Base-by-base conservation (phyloP, 2,329 filamentous ascomycete genomes). In the Aureobasidium subglaciale region DNA sequence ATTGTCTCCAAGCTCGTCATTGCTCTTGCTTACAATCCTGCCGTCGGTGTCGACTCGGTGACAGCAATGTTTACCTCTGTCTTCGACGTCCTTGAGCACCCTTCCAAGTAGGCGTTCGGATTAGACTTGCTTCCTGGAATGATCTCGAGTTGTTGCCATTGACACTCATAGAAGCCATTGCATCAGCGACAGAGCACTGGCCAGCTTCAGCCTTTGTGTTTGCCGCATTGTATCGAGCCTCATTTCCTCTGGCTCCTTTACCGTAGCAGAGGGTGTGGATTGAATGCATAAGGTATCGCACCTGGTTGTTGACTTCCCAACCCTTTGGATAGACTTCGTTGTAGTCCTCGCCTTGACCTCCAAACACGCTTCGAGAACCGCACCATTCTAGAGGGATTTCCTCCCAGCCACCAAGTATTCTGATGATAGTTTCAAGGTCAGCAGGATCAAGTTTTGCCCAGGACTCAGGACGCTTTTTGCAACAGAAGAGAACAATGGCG, bases 361-460 rank as follows among this genome's bases (percentile, higher is more conserved):
- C 24, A 11, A 49, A 49, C 2, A 49, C 20, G 27, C 30, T 37
- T 30, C 32, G 45, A 5, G 45, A 49, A 6, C 45, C 34, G 27
- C 20, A 11, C 45, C 45, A 49, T 8, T 49, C 15, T 5, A 25
- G 22, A 1, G 45, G 45, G 8, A 38, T 37, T 20, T 29, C 22
- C 9, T 49, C 22, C 25, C 45, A 32, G 22, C 45, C 45, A 8
- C 45, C 45, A 9, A 49, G 45, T 8, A 38, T 24, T 2, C 13
- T 49, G 45, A 37, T 37, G 15, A 49, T 49, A 9, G 27, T 49
- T 13, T 49, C 32, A n/a, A 49, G 45, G 16, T 49, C 45, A 11
- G 16, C 18, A 9, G 30, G 7, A 6, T 22, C 27, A 13, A 49
- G 13, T 4, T 37, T 11, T 1, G 45, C 24, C 30, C 30, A 49